Evolutionary conservation across 495 filamentous ascomycete genomes (phyloP).

Genomic region (Talaromyces adpressus): DNA sequence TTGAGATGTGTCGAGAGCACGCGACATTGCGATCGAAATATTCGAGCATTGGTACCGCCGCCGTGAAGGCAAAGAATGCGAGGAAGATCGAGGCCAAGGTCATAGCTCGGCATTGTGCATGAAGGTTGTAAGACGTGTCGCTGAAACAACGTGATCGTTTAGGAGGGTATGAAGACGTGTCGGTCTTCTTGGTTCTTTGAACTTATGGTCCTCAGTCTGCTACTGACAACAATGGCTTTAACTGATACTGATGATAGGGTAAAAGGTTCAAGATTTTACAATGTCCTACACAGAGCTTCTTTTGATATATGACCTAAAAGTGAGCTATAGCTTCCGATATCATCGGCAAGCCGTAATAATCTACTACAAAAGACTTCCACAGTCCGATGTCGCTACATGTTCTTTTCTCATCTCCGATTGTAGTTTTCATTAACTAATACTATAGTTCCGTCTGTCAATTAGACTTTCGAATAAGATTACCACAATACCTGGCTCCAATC

Average conservation of each 20-base stretch:
- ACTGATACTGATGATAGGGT: no score
- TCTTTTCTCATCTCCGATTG: no score
- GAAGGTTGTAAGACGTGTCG: no score
- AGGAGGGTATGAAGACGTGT: not conserved
- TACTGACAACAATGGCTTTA: no score
- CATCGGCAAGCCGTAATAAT: no score
- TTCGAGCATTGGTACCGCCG: constrained; percentile 53
- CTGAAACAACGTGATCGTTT: not conserved
- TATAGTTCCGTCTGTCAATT: not conserved
- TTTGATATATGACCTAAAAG: no score
- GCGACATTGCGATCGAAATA: constrained; percentile 55
- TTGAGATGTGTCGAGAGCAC: constrained; percentile 35
- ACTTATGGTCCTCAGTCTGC: not conserved
- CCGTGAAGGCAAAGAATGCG: constrained; percentile 65
- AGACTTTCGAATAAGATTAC: not conserved
- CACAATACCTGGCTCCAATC: not conserved
- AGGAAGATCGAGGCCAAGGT: constrained; percentile 32
- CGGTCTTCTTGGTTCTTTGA: not conserved
- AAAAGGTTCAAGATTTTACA: no score
- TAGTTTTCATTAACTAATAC: no score
- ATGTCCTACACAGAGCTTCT: no score
- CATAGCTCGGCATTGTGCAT: not conserved
- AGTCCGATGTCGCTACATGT: no score
- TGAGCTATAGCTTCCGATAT: no score
- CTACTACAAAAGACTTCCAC: no score